Evolutionary conservation across 352 stramenopile genomes (phyloP), one percentile per base, ranked within the genome.

Genomic region (Phytophthora cryptogea): DNA sequence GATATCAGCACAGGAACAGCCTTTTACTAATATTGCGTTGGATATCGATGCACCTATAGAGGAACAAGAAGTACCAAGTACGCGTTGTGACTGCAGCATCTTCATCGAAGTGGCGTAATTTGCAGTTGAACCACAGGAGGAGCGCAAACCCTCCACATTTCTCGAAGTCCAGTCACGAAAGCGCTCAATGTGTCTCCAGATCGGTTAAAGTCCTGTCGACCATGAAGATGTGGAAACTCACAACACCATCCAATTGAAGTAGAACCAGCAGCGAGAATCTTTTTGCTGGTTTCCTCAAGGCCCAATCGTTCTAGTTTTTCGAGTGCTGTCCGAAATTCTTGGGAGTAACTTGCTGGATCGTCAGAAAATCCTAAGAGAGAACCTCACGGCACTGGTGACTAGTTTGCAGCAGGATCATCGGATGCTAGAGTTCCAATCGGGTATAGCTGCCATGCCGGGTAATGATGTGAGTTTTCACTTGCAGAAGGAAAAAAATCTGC

Each of bases 271-370:
- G 2, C 17, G 17, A 44, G 9, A 14, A 8, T 6, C 5, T 44
- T 27, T 8, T 14, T 28, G 16, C 5, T 44, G 7, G 39, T 11
- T 9, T 14, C 14, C 17, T 44, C 37, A 16, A 43, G 5, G 3
- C n/a, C 37, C 37, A 57, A 32, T 3, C 27, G 26, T 39, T 48
- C 35, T n/a, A 57, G 14, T 10, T 17, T 37, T 14, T 33, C 2
- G 2, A 33, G 8, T 9, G 49, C 49, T 28, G n/a, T 36, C 23
- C 27, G 35, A 23, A 47, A 56, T n/a, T 56, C 36, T 8, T 8
- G 13, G 1, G 49, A 56, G 20, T 23, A 23, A 16, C 31, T 23
- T 35, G 8, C 9, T 14, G 47, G 23, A 6, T 47, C 49, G 11
- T 47, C n/a, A 3, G 36, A n/a, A 17, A 30, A 56, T 0, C 49